Evolutionary conservation across 2,329 filamentous ascomycete genomes (phyloP), one percentile per base, ranked within the genome.

Genomic region (Colletotrichum lupini): DNA sequence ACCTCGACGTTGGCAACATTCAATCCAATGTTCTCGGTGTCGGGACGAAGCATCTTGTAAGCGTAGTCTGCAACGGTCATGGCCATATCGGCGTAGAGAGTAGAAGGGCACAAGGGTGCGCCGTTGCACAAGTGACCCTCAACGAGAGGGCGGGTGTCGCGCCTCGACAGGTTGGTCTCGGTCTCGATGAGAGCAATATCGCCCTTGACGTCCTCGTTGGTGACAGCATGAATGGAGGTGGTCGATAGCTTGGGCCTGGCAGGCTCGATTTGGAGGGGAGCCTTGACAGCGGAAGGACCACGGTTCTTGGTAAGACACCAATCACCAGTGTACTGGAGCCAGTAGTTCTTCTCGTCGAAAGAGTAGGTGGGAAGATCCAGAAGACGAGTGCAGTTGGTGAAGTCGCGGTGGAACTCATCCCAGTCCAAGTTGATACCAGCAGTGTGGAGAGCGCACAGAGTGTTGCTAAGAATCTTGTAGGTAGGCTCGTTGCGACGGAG

Each of bases 341-440:
- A 91, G 79, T 95, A 94, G 75, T 90, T 92, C 85, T 94, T 94
- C 77, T 90, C 85, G 77, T 95, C 91, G 83, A 93, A 95, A 0
- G 87, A 87, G 79, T 95, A 95, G 1, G 88, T 88, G 0, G 93
- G 93, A 0, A 95, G 83, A 6, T 89, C 84, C 6, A 94, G 82
- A 11, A 95, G 85, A 4, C 81, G 81, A 3, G 84, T 80, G 14
- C 80, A 82, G 0, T 76, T 68, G 24, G 78, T 77, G 75, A 87
- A 88, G 72, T 85, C 83, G 67, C 87, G 83, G 76, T 93, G 90
- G 78, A 89, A 93, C 81, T 94, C 93, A 73, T 91, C 89, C 89
- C 93, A 95, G 79, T 92, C 87, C 71, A 95, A 84, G 55, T 87
- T 84, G 8, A 93, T 83, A 52, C 92, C 93, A 11, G 87, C 87